Base-by-base conservation (phyloP, 805 yeast species). In the Saccharomyces kudriavzevii region DNA sequence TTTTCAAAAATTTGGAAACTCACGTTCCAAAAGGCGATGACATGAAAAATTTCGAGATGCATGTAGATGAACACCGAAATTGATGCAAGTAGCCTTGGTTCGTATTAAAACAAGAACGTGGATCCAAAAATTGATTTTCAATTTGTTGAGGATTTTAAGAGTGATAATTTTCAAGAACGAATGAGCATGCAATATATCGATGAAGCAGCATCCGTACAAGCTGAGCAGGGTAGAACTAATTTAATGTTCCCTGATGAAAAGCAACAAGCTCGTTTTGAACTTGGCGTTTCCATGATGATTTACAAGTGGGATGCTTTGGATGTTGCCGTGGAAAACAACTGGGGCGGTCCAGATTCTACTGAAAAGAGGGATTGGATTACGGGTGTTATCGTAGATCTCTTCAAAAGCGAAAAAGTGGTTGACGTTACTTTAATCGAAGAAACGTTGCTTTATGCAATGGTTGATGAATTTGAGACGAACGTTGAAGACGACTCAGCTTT, bases 341-440 rank as follows among this genome's bases (percentile, higher is more conserved):
- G 99, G 98, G 99, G 99, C 55, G 99, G 99, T 1, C 83, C 96
- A 13, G 87, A 88, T 35, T 85, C 96, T 13, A 81, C 78, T 0
- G 97, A 88, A 40, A 94, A 94, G 69, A 78, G 99, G 65, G 99
- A 94, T 68, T 94, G 99, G 99, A 78, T 92, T 58, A 81, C 88
- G 4, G 95, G 89, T 4, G 73, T 88, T 13, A 81, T 92, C 2
- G 79, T 90, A 28, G 97, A 89, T 35, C 75, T 90, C 51, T 94
- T 92, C 65, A 75, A 70, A 47, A 74, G 74, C 6, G 83, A 79
- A 48, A 78, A 75, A 50, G 77, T 80, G 4, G 87, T 92, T 4
- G 98, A 90, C 61, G 75, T 87, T 2, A 83, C 81, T 40, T 79
- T 86, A 58, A 80, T 94, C 27, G 97, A 94, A 70, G 96, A 87